Evolutionary conservation across 306 rosid genomes (phyloP), one percentile per base, ranked within the genome.

Genomic region (Begonia peltatifolia): DNA sequence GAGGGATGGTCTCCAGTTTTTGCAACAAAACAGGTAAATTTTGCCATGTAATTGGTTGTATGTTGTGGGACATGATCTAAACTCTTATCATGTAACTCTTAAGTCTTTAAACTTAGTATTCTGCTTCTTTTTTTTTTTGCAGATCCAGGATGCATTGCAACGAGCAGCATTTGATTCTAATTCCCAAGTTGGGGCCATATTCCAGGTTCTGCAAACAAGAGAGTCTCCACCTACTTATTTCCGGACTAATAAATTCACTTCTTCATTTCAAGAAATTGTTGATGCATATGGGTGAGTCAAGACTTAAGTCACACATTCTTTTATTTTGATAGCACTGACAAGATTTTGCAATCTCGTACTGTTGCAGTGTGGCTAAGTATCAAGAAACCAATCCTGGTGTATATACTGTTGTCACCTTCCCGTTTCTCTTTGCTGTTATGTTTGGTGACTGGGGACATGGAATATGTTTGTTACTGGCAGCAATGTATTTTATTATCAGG

Each of bases 361-460:
- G 59, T 72, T 67, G 63, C 92, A 90, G 97, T 78, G 92, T 90
- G 69, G 95, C 97, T 41, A 90, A 69, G 75, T 90, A 90, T 76
- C 97, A 80, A 78, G 97, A 90, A 75, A 95, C 97, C 43, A 90
- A 90, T 76, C 97, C 97, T 59, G 74, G 87, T 65, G 87, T 90
- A 70, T 90, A 64, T 62, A 80, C 97, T 15, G 76, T 90, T 2
- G 67, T 83, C 63, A 85, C 97, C 42, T 90, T 90, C 63, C 97
- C 97, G 46, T 90, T 90, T 83, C 97, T 89, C 50, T 90, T 90
- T 74, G 97, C 97, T 23, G 95, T 90, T 47, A 90, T 90, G 97
- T 90, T 90, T 76, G 97, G 97, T 61, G 97, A 90, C 71, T 90
- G 97, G 97, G 97, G 97, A 56, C 97, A 90, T 71, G 97, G 97